Evolutionary conservation across 306 rosid genomes (phyloP), one percentile per base, ranked within the genome.

Genomic region (Prunus campanulata): DNA sequence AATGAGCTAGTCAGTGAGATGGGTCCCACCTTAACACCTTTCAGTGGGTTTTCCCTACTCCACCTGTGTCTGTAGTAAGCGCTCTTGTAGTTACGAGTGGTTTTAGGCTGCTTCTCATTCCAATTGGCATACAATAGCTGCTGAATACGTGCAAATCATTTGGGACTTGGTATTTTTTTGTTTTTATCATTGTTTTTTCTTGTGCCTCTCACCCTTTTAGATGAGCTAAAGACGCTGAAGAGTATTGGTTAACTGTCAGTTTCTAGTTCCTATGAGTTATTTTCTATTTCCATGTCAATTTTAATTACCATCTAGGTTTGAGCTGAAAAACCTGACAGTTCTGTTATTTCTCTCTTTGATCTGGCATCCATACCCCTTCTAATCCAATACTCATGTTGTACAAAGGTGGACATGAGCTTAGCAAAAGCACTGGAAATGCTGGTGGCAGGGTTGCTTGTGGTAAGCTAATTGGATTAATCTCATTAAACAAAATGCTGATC

Each of bases 381-480:
- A 47, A 81, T 71, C 52, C 30, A 11, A 30, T 68, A 20, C 27
- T 49, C 25, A 4, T 48, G 9, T 44, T 67, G 70, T 74, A 70
- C 68, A 9, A 68, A 96, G 99, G 99, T 74, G 98, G 98, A 46
- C 98, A 96, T 25, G 99, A 96, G 86, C 96, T 92, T 51, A 96
- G 99, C 99, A 89, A 87, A 74, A 12, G 83, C 56, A 92, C 99
- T 15, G 99, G 99, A 87, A 96, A 96, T 82, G 99, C 99, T 39
- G 99, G 99, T 50, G 99, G 96, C 82, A 82, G 99, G 76, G 54
- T 86, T 30, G 99, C 99, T 69, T 96, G 99, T 52, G 99, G 99
- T 96, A 85, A 81, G 93, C 78, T 48, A 32, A 57, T 65, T 13
- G 19, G 51, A 19, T 8, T 47, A 0, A 27, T 27, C 20, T 44